phyloP scores from a whole-genome alignment of 495 filamentous ascomycete species.

The Articulospora tetracladia region DNA sequence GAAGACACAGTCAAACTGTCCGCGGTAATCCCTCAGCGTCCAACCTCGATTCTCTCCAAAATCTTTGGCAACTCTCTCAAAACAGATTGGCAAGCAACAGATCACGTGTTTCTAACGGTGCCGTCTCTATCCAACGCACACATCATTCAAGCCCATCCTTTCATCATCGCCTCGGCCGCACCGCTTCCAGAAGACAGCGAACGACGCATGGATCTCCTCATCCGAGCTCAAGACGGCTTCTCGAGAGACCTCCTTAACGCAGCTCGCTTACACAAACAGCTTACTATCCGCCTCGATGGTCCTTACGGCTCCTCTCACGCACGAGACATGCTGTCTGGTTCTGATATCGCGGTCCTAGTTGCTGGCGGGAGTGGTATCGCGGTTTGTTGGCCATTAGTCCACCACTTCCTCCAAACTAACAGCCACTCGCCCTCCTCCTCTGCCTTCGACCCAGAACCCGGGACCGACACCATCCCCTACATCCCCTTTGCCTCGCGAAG shows the following conservation, averaged over 20 bases:
- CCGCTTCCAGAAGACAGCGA: conserved; percentile 18
- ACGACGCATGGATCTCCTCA: conserved; percentile 47
- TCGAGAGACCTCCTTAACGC: conserved; percentile 48
- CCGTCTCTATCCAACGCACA: conserved; percentile 43
- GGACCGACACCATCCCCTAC: conserved; percentile 1
- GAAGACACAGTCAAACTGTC: conserved; percentile 46
- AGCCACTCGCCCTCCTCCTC: not conserved
- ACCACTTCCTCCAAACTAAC: conserved; percentile 28
- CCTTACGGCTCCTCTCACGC: conserved; percentile 54
- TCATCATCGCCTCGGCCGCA: conserved; percentile 55
- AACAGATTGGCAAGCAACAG: conserved; percentile 50
- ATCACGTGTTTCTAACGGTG: conserved; percentile 56
- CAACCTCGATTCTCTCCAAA: not conserved
- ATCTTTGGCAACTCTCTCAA: conserved; percentile 32
- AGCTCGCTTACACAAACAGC: conserved; percentile 34
- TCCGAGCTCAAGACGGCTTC: conserved; percentile 56
- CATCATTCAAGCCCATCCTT: conserved; percentile 53
- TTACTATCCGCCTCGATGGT: conserved; percentile 44
- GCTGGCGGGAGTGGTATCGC: conserved; percentile 62
- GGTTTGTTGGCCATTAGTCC: conserved; percentile 50
- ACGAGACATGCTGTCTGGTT: conserved; percentile 35
- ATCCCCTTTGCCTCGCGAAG: conserved; percentile 6
- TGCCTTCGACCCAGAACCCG: not conserved
- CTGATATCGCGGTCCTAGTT: conserved; percentile 45
- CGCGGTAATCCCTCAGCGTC: conserved; percentile 23